Base-by-base conservation (phyloP, 2,329 filamentous ascomycete species). In the Colletotrichum viniferum region DNA sequence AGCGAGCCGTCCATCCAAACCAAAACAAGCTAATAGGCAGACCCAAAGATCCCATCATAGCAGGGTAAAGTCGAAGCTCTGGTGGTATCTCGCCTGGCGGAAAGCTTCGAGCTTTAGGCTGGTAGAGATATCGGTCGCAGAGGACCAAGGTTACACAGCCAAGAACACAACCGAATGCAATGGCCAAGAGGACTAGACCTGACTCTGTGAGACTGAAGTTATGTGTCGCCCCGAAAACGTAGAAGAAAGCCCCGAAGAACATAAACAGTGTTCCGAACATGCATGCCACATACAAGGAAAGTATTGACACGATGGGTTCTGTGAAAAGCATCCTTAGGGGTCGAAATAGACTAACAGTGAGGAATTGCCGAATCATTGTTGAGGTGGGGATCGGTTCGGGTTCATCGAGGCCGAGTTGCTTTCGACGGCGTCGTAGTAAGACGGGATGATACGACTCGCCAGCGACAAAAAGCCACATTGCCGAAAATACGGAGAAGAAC, bases 271-370 rank as follows among this genome's bases (percentile, higher is more conserved):
- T 88, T 13, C 86, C 88, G 67, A 90, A 90, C 67, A 87, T 85
- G 78, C 86, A 87, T 0, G 88, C 82, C 0, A 87, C 84, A 77
- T 90, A 90, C 0, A 90, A 78, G 36, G 85, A 87, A 34, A 87
- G 81, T 69, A 92, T 90, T 10, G 88, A 87, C 4, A 93, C 89
- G 38, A 94, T 92, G 3, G 92, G 92, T 78, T 94, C 92, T 2
- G 88, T 87, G 58, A 91, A 80, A 7, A 94, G 85, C 86, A 94
- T 92, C 18, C 48, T n/a, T 2, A 55, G n/a, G 48, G 48, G 48
- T 24, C 62, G 87, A 85, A 4, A 92, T 26, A 0, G 91, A 90
- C 14, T 90, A 85, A 21, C 89, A 74, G 4, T 90, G 80, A 4
- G 87, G 86, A 3, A 86, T 81, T 0, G 85, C 81, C 7, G 87